Conservation (phyloP, 169 alveolate species). For the Plasmodium chabaudi region DNA sequence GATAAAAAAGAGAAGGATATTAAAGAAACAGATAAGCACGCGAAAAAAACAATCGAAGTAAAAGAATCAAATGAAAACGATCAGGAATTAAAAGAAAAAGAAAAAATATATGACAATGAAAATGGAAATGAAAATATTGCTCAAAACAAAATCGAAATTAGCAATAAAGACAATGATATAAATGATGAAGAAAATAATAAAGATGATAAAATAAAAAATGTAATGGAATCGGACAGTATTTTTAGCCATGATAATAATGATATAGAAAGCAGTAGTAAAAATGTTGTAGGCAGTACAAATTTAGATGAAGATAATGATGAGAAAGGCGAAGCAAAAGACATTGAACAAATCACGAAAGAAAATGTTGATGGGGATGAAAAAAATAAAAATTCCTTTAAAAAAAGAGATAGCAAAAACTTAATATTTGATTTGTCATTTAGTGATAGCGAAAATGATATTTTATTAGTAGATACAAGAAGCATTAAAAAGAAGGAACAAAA, state of each 20-base stretch:
- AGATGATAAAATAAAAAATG: background rate
- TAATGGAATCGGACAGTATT: background rate
- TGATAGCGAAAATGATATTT: background rate
- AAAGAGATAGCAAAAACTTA: constrained; percentile 25
- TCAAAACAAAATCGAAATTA: background rate
- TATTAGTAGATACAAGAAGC: constrained; percentile 1
- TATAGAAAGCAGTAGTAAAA: background rate
- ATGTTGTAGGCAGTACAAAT: background rate
- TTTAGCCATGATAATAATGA: background rate
- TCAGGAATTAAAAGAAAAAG: background rate
- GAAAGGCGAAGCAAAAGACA: background rate
- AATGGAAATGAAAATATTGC: background rate
- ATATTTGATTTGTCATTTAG: constrained; percentile 40
- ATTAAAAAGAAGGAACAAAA: background rate
- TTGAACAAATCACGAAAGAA: background rate
- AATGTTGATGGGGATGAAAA: background rate
- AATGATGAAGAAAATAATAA: background rate
- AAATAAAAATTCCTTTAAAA: constrained; percentile 2
- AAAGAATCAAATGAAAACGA: background rate
- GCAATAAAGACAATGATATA: background rate
- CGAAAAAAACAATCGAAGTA: background rate
- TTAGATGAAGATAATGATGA: background rate
- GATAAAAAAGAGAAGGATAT: background rate
- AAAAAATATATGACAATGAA: background rate
- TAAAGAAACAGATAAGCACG: background rate